Conservation (phyloP, 345 rosid species). For the Hypericum perforatum region DNA sequence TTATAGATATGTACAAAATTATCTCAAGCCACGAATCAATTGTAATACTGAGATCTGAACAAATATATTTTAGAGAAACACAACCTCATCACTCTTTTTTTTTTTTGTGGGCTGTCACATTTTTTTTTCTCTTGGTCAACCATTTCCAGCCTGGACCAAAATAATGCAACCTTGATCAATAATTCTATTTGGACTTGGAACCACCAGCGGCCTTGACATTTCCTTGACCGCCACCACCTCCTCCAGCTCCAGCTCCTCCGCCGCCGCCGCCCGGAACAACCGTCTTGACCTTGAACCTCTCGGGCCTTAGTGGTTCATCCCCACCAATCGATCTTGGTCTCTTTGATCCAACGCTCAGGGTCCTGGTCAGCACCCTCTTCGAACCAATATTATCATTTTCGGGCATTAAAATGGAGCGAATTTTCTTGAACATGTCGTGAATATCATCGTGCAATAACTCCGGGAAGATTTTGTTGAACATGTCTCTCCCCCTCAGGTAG, state of each 20-base stretch:
- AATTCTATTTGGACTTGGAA: conserved; percentile 3
- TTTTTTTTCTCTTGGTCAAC: too few species aligned
- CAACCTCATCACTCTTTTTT: too few species aligned
- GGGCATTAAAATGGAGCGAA: not conserved
- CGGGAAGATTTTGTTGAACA: conserved; percentile 29
- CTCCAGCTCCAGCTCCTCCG: conserved; percentile 5
- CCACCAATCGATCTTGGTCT: conserved; percentile 9
- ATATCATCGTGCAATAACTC: conserved; percentile 16
- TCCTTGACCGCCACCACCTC: conserved; percentile 13
- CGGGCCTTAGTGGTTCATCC: conserved; percentile 17
- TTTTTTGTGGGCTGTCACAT: too few species aligned
- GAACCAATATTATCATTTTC: not conserved
- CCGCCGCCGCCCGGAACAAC: conserved; percentile 13
- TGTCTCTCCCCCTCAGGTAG: conserved; percentile 20
- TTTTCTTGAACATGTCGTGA: conserved; percentile 12
- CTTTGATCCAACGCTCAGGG: conserved; percentile 32
- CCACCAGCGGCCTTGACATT: conserved; percentile 8
- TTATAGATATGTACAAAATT: too few species aligned
- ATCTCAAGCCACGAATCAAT: too few species aligned
- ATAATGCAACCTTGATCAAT: not conserved
- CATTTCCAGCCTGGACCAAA: too few species aligned
- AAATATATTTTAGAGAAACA: too few species aligned
- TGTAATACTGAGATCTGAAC: too few species aligned
- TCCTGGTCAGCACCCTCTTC: conserved; percentile 19
- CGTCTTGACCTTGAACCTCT: conserved; percentile 33